Evolutionary conservation across 2,329 filamentous ascomycete species (phyloP), one percentile per base, ranked within the genome.

Genomic region (Cryphonectria naterciae): DNA sequence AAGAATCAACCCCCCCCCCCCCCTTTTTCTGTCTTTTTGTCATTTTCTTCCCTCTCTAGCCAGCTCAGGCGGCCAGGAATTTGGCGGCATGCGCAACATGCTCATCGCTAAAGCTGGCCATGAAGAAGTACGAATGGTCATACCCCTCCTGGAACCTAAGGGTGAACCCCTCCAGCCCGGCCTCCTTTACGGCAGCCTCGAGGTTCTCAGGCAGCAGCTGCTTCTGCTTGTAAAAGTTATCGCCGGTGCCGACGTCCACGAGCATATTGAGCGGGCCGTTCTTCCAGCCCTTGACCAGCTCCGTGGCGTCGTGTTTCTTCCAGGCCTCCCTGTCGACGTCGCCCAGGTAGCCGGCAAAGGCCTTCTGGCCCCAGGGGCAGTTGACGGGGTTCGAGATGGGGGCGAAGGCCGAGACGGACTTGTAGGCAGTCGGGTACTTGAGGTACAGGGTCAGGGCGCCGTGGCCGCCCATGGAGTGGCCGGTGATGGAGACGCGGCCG

Each of bases 101-200:
- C 76, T 98, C 95, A 77, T 93, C 91, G 60, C 92, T 89, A 80
- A 99, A 99, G 22, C 90, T 90, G 49, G 95, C 91, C 85, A 99
- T 97, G 82, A 97, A 98, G 83, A 90, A 99, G 84, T 99, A 99
- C 73, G 94, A 97, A 83, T 99, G 96, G 81, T 99, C 96, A 79
- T 99, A 98, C 73, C 91, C 94, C 83, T 92, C 87, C 80, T 97
- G 95, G 85, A 95, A 96, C 77, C 95, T 89, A 74, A 98, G 83
- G 68, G 89, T 89, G 73, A 98, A 83, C 13, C 92, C 93, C 71
- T 88, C 83, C 67, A 94, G 86, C 28, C 93, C 93, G 37, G 89
- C 88, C 75, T 92, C 90, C 83, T 93, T 91, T 71, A 91, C 94
- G 17, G 93, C 95, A 77, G 89, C 87, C 75, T 92, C 89, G 68